Evolutionary conservation across 2,329 filamentous ascomycete species (phyloP).

Genomic region (Lachnellula cervina): DNA sequence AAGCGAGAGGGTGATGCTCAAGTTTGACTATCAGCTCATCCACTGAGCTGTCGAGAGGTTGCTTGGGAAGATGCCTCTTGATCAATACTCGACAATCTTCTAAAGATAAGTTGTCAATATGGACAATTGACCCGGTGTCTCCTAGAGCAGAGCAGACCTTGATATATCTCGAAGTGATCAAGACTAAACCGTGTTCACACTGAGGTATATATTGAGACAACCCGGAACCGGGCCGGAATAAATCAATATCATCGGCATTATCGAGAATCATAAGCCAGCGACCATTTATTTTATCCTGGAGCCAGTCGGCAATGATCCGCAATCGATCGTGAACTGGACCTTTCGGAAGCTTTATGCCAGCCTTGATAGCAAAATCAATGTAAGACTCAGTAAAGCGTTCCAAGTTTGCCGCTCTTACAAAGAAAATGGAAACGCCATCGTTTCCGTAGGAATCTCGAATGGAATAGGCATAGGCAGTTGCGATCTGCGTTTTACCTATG

Average conservation of each 20-base stretch:
- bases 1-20: conserved; percentile 11
- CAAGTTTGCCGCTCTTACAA: background rate
- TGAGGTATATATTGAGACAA: background rate
- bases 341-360: background rate
- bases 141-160: background rate
- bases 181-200: background rate
- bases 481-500: background rate
- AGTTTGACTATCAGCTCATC: conserved; percentile 6
- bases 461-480: background rate
- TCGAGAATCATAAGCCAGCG: conserved; percentile 3
- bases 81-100: background rate
- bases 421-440: background rate
- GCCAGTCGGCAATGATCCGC: background rate
- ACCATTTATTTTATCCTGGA: background rate
- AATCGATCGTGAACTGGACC: background rate
- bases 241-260: background rate
- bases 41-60: background rate
- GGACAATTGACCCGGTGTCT: background rate
- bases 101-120: background rate
- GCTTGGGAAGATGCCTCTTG: background rate
- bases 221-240: background rate
- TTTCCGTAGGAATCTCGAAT: background rate
- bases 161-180: background rate
- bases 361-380: background rate
- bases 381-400: background rate